phyloP scores from a whole-genome alignment of 208 protist species.

The Phytomonas sp. region DNA sequence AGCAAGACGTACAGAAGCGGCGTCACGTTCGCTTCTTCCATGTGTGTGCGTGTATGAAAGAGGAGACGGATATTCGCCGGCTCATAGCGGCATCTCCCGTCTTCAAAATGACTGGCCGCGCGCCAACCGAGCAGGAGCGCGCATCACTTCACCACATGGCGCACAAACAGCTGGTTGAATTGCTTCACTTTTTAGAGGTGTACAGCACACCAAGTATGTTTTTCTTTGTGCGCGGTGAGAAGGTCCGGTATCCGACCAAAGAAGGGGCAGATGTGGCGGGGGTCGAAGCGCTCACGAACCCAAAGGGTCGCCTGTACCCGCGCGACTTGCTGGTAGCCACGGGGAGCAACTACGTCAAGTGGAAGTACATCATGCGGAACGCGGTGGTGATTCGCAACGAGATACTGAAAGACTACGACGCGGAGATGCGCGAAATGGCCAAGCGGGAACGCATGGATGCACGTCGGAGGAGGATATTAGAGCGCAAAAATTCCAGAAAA shows the following conservation, averaged over 20 bases:
- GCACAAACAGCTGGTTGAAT: conserved; percentile 44
- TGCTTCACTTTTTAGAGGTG: conserved; percentile 56
- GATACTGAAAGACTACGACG: conserved; percentile 57
- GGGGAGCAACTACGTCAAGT: conserved; percentile 64
- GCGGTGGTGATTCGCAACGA: conserved; percentile 71
- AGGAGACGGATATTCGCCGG: conserved; percentile 54
- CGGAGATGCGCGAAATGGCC: conserved; percentile 29
- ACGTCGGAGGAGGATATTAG: conserved; percentile 25
- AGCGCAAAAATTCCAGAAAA: conserved; percentile 24
- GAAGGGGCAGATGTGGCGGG: conserved; percentile 10
- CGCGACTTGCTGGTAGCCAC: conserved; percentile 35
- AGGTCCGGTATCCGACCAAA: conserved; percentile 40
- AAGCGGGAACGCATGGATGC: conserved; percentile 33
- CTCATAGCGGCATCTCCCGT: conserved; percentile 52
- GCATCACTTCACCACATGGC: conserved; percentile 48
- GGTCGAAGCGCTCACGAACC: conserved; percentile 10
- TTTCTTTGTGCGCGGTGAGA: conserved; percentile 62
- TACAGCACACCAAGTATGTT: conserved; percentile 66
- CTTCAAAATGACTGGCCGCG: conserved; percentile 38
- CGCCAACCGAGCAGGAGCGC: conserved; percentile 36
- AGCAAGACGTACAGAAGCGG: conserved; percentile 17
- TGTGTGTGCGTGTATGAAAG: conserved; percentile 53
- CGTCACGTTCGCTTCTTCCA: conserved; percentile 79
- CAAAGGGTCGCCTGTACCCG: conserved; percentile 15
- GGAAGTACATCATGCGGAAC: conserved; percentile 53